Percentiles rank a stretch among this genome's conserved stretches.
phyloP scores from a whole-genome alignment of 192 early-diverging fungal species.

The Backusella sp. region DNA sequence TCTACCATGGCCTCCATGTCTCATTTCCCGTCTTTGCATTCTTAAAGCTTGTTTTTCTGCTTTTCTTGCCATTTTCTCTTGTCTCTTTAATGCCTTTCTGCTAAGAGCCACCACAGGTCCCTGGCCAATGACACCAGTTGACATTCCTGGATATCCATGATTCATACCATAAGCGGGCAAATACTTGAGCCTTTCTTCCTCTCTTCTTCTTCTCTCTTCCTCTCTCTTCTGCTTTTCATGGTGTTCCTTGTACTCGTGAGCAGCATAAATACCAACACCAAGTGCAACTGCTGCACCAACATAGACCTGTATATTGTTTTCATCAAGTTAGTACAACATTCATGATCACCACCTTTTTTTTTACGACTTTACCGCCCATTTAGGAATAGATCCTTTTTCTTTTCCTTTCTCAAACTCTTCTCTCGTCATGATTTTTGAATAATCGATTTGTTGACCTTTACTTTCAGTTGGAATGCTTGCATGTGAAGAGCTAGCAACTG shows the following conservation, averaged over 20 bases:
- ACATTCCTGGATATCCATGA: background rate
- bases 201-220: conserved; percentile 8
- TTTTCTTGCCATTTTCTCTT: background rate
- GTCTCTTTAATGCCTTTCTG: background rate
- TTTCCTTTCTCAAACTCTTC: conserved; percentile 8
- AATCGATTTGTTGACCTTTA: background rate
- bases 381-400: conserved; percentile 13
- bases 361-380: conserved; percentile 30
- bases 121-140: background rate
- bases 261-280: conserved; percentile 29
- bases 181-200: conserved; percentile 7
- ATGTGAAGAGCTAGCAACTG: background rate
- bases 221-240: conserved; percentile 20
- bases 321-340: background rate
- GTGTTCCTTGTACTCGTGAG: conserved; percentile 34
- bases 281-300: conserved; percentile 36
- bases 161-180: background rate
- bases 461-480: background rate
- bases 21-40: background rate
- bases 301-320: conserved; percentile 25
- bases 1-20: background rate
- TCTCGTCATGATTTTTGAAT: background rate
- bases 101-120: background rate
- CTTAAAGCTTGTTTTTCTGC: background rate
- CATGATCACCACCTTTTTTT: background rate